These are phyloP conservation scores for Arachis hypogaea DNA, from an alignment of 306 rosid genomes.

Conservation along the genomic window DNA sequence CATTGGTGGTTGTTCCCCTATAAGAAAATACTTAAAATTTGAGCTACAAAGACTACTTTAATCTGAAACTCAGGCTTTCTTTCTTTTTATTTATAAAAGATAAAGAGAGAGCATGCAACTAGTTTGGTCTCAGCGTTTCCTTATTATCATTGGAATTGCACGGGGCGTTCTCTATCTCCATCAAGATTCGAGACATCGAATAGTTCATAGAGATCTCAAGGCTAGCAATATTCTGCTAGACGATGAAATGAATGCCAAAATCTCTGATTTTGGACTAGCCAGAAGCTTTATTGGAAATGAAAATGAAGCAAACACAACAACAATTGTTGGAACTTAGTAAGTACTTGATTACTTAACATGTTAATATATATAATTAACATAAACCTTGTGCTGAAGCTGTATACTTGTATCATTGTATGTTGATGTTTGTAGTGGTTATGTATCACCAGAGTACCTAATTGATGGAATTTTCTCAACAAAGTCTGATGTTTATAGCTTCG, in stretches of 20 bases:
- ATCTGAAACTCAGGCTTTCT: background rate
- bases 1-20: no score
- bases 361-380: background rate
- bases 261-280: conserved; percentile 36
- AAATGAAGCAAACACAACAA: conserved; percentile 22
- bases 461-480: conserved; percentile 1
- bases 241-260: conserved; percentile 35
- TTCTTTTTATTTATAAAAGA: conserved; percentile 20
- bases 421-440: conserved; percentile 24
- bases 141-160: conserved; percentile 49
- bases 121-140: conserved; percentile 43
- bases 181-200: conserved; percentile 41
- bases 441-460: conserved; percentile 32
- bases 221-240: conserved; percentile 33
- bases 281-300: conserved; percentile 41
- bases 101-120: conserved; percentile 19
- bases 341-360: background rate
- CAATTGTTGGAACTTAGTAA: conserved; percentile 40
- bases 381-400: background rate
- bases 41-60: no score
- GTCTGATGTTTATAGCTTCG: conserved; percentile 40
- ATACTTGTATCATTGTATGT: no score
- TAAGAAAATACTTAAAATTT: no score
- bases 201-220: conserved; percentile 42
- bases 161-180: conserved; percentile 67